Conservation (phyloP, 2,329 filamentous ascomycete genomes). For the Aotearoamyces nothofagi region DNA sequence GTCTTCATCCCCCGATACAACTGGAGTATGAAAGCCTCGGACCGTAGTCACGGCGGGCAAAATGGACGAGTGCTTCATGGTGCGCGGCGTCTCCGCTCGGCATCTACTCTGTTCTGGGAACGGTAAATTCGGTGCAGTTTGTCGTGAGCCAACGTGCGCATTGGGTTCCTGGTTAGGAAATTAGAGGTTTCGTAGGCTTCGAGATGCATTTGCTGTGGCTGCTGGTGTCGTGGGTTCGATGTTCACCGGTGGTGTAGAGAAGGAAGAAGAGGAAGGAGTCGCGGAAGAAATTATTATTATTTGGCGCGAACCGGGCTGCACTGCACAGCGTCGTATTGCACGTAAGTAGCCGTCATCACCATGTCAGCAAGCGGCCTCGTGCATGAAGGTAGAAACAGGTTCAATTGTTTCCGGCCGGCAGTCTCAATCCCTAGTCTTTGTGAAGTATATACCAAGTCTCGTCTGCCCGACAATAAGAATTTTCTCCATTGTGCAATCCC, state of each 20-base stretch:
- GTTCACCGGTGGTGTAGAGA: constrained; percentile 13
- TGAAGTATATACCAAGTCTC: no score
- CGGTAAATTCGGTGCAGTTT: constrained; percentile 19
- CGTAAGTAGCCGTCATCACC: no score
- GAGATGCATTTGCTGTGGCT: constrained; percentile 19
- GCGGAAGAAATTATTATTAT: background rate
- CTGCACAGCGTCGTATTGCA: no score
- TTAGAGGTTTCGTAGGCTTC: constrained; percentile 12
- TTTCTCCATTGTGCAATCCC: no score
- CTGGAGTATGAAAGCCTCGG: constrained; percentile 19
- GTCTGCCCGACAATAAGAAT: no score
- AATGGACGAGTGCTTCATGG: constrained; percentile 15
- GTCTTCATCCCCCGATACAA: constrained; percentile 35
- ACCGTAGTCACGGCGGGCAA: constrained; percentile 16
- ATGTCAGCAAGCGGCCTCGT: no score
- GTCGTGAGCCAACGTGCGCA: constrained; percentile 17
- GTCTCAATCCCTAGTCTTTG: no score
- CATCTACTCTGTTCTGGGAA: constrained; percentile 19
- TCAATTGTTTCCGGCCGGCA: no score
- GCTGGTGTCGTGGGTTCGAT: background rate
- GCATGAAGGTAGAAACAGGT: no score
- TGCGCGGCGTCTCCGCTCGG: constrained; percentile 20
- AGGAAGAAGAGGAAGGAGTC: constrained; percentile 4
- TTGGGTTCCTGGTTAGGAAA: constrained; percentile 13
- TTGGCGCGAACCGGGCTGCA: background rate